A percentile compares a stretch with the other conserved stretches of the same genome.
Conservation (phyloP, 306 rosid species). For the Cucurbita maxima region DNA sequence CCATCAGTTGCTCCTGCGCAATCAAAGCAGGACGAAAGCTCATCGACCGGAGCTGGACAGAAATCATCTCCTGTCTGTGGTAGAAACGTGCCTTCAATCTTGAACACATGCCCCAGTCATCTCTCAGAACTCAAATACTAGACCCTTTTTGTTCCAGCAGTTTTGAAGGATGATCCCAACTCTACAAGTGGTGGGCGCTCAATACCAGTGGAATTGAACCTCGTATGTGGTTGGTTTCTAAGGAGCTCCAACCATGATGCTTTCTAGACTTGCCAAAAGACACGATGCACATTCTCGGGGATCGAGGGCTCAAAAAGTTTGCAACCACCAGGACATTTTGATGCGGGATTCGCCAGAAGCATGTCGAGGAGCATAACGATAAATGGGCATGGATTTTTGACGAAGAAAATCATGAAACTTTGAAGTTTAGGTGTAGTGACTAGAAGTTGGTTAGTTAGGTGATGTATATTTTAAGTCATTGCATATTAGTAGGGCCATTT, state of each 20-base stretch:
- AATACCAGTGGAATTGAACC: background rate
- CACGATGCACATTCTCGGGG: background rate
- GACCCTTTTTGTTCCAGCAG: constrained; percentile 2
- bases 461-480: constrained; percentile 3
- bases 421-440: background rate
- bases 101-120: constrained; percentile 30
- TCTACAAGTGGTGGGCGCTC: background rate
- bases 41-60: constrained; percentile 19
- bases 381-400: constrained; percentile 1
- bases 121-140: constrained; percentile 40
- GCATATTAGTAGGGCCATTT: constrained; percentile 3
- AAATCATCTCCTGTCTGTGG: constrained; percentile 40
- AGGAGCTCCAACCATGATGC: background rate
- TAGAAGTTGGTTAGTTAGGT: constrained; percentile 1
- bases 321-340: background rate
- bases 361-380: background rate
- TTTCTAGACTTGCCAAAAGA: background rate
- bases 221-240: background rate
- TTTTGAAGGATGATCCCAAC: background rate
- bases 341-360: background rate
- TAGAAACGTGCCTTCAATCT: constrained; percentile 40
- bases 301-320: background rate
- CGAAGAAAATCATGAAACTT: background rate
- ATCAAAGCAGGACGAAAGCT: constrained; percentile 23
- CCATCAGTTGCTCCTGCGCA: constrained; percentile 18